Evolutionary conservation across 768 basidiomycete species (phyloP), one percentile per base, ranked within the genome.

Genomic region (Boletus bicolor): DNA sequence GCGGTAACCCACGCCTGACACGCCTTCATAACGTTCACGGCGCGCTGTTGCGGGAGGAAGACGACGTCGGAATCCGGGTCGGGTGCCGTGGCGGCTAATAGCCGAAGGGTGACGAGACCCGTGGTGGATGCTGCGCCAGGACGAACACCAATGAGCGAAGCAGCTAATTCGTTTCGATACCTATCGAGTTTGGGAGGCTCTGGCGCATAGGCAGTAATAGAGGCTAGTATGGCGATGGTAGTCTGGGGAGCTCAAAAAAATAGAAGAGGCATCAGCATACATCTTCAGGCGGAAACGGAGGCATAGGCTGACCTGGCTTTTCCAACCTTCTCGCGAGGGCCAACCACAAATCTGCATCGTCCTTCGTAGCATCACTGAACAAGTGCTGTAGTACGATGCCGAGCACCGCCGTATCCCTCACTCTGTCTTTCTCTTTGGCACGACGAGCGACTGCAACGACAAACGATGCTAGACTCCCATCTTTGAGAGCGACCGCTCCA

Each of bases 111-210:
- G 26, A 82, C 68, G 5, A 96, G 74, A 1, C 93, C 95, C 10
- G 84, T 81, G 0, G 78, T 79, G 57, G 86, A 83, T n/a, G 84
- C 85, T 43, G 83, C 81, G 6, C 71, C 62, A 0, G 87, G 67
- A 1, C 79, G 79, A 14, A 97, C 77, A 24, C 87, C 89, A 0
- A 89, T 74, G 5, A 94, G 69, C 19, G 78, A 79, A n/a, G 91
- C 87, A 0, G 96, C 95, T 10, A 95, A 78, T 70, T 97, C 93
- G 68, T 95, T 97, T 19, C 94, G 82, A 65, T 88, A 89, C 19
- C 91, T 79, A 61, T 90, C 87, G 24, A 96, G 77, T 19, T 82
- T 82, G 0, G 80, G 81, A 8, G 84, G 83, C 60, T 94, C 93
- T 1, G 84, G 77, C 0, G 85, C 84, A 24, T 80, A 79, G 21